These are phyloP conservation scores for Fraxinus anomala DNA, from an alignment of 257 asterid species.

Conservation along the genomic window DNA sequence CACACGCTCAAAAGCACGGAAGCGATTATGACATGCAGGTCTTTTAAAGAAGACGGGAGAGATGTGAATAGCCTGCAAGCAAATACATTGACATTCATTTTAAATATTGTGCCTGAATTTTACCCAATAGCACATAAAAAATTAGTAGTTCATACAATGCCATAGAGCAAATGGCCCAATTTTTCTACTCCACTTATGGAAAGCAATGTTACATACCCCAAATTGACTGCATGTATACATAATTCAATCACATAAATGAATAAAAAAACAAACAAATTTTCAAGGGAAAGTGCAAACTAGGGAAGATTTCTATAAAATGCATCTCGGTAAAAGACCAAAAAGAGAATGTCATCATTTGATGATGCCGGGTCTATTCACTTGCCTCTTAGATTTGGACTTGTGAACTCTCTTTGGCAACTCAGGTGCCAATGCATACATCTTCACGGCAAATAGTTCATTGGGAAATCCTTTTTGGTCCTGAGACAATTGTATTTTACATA, in stretches of 20 bases:
- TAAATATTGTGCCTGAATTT: neutral
- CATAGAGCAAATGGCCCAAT: neutral
- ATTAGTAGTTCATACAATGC: neutral
- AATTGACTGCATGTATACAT: neutral
- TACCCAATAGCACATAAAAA: neutral
- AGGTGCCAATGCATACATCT: constrained; percentile 80
- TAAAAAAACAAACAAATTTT: neutral
- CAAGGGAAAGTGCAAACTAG: neutral
- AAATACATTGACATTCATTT: neutral
- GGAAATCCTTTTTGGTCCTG: constrained; percentile 93
- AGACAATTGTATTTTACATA: neutral
- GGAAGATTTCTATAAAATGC: neutral
- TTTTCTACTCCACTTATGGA: neutral
- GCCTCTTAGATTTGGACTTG: constrained; percentile 47
- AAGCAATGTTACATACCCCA: neutral
- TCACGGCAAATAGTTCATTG: constrained; percentile 71
- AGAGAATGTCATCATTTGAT: constrained; percentile 42
- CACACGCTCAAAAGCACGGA: neutral
- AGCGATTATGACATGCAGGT: neutral
- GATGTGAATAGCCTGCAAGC: neutral
- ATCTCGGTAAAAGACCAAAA: neutral
- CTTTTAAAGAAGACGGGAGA: neutral
- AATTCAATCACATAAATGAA: neutral
- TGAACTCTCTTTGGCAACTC: constrained; percentile 62
- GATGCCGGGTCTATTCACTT: constrained; percentile 62